These are phyloP conservation scores for Aspergillus ochraceus DNA, from an alignment of 2,329 filamentous ascomycete genomes.

Conservation along the genomic window DNA sequence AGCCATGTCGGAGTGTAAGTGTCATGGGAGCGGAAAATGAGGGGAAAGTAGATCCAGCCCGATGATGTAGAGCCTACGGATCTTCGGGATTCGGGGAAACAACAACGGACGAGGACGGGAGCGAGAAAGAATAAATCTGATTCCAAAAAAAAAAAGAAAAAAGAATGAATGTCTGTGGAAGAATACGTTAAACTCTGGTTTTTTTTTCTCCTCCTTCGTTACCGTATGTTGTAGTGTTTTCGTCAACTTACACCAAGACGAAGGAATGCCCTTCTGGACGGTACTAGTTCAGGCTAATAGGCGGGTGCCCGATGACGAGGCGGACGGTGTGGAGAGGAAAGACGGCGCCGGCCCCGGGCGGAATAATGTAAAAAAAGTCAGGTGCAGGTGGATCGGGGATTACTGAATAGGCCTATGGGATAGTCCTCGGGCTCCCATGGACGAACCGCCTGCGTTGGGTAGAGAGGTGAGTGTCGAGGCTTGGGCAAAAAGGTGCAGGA, in stretches of 20 bases:
- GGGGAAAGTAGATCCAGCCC: slow-evolving; percentile 15
- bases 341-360: slow-evolving; percentile 17
- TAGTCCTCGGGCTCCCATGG: not conserved
- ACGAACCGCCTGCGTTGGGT: not conserved
- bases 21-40: slow-evolving; percentile 18
- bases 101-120: slow-evolving; percentile 15
- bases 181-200: slow-evolving; percentile 19
- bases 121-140: slow-evolving; percentile 7
- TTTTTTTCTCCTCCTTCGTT: not conserved
- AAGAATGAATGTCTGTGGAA: slow-evolving; percentile 9
- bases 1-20: slow-evolving; percentile 32
- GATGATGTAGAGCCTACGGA: slow-evolving; percentile 17
- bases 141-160: slow-evolving; percentile 2
- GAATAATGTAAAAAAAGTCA: slow-evolving; percentile 13
- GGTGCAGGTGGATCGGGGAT: slow-evolving; percentile 11
- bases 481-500: not conserved
- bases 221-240: not conserved
- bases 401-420: not conserved
- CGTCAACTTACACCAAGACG: not conserved
- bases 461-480: no score
- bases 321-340: slow-evolving; percentile 14
- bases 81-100: slow-evolving; percentile 11
- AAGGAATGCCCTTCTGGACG: slow-evolving; percentile 2
- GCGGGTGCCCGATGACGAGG: slow-evolving; percentile 25
- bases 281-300: slow-evolving; percentile 19